Evolutionary conservation across 805 yeast species (phyloP).

Genomic region (Saturnispora serradocipensis): DNA sequence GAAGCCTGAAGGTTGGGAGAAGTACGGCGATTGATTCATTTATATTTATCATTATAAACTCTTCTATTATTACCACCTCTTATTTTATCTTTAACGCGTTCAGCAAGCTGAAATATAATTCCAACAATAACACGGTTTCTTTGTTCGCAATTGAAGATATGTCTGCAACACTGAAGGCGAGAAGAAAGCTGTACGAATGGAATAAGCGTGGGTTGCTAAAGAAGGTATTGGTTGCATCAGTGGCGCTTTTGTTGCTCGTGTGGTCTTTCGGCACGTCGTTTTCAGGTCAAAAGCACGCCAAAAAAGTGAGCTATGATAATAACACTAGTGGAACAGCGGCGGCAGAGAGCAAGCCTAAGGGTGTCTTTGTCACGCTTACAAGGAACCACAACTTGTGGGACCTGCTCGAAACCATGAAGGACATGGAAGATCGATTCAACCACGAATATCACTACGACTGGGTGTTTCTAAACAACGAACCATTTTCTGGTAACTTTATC

Average conservation of each 20-base stretch:
- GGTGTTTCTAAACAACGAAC: conserved; percentile 86
- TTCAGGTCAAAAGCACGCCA: not conserved
- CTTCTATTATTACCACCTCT: not conserved
- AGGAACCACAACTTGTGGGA: conserved; percentile 59
- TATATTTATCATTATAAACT: not conserved
- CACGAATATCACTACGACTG: conserved; percentile 75
- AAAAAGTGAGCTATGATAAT: not conserved
- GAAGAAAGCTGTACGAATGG: conserved; percentile 7
- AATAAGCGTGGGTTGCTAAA: conserved; percentile 5
- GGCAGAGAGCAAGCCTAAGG: conserved; percentile 22
- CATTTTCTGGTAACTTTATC: conserved; percentile 72
- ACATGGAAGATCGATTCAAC: conserved; percentile 86
- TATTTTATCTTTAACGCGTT: not conserved
- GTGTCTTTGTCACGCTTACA: conserved; percentile 72
- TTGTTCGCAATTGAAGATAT: not conserved
- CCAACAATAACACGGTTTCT: not conserved
- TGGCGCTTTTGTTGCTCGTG: not conserved
- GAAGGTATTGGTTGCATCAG: not conserved
- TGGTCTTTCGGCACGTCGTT: conserved; percentile 2
- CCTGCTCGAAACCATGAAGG: conserved; percentile 53
- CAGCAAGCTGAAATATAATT: not conserved
- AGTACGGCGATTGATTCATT: conserved; percentile 32
- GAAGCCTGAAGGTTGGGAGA: conserved; percentile 67
- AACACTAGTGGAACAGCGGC: not conserved
- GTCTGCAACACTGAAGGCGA: conserved; percentile 5